Conservation (phyloP, 1,139 yeast genomes). For the Taphrina flavorubra region DNA sequence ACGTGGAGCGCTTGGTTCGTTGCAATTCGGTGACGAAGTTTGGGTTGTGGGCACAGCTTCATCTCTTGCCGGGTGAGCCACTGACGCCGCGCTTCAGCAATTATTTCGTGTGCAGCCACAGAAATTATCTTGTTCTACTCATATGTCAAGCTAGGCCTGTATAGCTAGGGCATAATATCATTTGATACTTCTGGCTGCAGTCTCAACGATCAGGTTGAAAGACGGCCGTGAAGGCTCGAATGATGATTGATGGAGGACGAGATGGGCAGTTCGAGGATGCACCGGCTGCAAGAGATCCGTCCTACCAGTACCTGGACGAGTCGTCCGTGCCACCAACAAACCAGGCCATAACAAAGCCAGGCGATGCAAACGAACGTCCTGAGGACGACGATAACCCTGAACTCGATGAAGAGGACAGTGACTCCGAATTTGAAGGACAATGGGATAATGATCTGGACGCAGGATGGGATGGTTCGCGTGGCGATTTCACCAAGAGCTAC, state of each 20-base stretch:
- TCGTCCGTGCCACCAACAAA: neutral
- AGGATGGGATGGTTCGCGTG: conserved; percentile 39
- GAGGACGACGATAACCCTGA: conserved; percentile 1
- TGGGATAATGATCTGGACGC: conserved; percentile 37
- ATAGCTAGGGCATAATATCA: too few relatives aligned
- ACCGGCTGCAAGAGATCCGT: conserved; percentile 25
- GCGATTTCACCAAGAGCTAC: conserved; percentile 42
- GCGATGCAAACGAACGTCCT: neutral
- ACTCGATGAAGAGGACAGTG: conserved; percentile 9
- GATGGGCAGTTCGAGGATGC: conserved; percentile 25
- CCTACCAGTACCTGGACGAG: conserved; percentile 18
- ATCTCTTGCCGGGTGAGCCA: conserved; percentile 9
- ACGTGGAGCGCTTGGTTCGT: neutral
- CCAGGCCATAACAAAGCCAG: neutral
- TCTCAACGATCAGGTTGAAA: too few relatives aligned
- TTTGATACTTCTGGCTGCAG: too few relatives aligned
- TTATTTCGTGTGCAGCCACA: neutral
- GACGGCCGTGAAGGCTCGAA: too few relatives aligned
- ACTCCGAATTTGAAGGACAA: conserved; percentile 27
- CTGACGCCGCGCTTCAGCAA: conserved; percentile 2
- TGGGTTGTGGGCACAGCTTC: neutral
- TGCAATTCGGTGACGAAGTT: neutral
- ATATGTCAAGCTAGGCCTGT: too few relatives aligned
- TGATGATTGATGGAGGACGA: neutral
- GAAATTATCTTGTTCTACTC: neutral